phyloP scores from a whole-genome alignment of 2,329 filamentous ascomycete species.

The Claviceps capensis region DNA sequence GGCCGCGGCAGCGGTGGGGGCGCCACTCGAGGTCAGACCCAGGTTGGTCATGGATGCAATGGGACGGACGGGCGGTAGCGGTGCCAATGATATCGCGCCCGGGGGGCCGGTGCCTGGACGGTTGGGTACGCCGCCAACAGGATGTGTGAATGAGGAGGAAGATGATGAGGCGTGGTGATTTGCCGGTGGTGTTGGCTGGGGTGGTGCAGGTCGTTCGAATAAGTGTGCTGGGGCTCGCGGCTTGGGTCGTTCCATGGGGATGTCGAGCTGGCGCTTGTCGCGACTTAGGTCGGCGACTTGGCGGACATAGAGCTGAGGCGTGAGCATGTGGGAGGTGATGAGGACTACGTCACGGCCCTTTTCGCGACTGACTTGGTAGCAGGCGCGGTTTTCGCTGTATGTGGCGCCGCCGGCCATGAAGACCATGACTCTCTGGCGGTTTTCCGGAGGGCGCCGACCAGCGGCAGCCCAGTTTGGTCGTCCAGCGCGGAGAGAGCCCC shows the following conservation, averaged over 20 bases:
- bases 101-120: conserved; percentile 10
- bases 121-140: conserved; percentile 14
- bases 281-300: conserved; percentile 70
- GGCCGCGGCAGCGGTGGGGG: neutral
- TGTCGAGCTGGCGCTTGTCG: conserved; percentile 60
- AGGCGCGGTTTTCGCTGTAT: conserved; percentile 76
- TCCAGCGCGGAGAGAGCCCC: conserved; percentile 73
- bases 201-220: conserved; percentile 56
- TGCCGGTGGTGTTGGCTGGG: conserved; percentile 35
- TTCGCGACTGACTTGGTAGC: conserved; percentile 69
- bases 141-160: conserved; percentile 11
- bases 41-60: conserved; percentile 42
- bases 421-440: conserved; percentile 78
- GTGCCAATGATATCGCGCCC: neutral
- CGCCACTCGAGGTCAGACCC: conserved; percentile 24
- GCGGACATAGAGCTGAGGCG: conserved; percentile 66
- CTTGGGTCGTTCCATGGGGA: conserved; percentile 68
- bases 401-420: conserved; percentile 95
- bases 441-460: conserved; percentile 58
- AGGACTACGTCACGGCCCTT: conserved; percentile 75
- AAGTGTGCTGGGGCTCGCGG: conserved; percentile 76
- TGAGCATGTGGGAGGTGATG: conserved; percentile 84
- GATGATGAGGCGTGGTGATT: conserved; percentile 7
- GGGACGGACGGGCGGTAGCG: conserved; percentile 25
- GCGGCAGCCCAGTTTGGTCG: conserved; percentile 93